Evolutionary conservation across 164 flowering plant species (phyloP).

Genomic region (Amborella trichopoda): DNA sequence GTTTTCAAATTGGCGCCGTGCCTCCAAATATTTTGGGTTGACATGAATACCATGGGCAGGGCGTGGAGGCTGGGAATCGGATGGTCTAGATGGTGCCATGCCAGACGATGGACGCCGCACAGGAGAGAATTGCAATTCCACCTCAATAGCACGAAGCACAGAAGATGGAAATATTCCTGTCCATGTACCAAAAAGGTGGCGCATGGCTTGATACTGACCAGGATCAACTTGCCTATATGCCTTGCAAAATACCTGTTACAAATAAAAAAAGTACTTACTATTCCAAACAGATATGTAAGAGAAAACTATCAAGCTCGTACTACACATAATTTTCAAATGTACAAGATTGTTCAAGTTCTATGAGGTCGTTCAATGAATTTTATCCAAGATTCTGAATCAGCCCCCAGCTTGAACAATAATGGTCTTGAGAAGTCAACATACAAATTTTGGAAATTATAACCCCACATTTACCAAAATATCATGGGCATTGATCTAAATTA

Average conservation of each 20-base stretch:
- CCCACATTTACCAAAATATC: no score
- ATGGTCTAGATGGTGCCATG: slow-evolving; percentile 26
- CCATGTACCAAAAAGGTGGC: slow-evolving; percentile 95
- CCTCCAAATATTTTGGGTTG: slow-evolving; percentile 81
- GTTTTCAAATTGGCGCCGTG: slow-evolving; percentile 46
- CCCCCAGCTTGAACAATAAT: no score
- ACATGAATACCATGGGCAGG: slow-evolving; percentile 93
- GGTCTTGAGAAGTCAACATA: no score
- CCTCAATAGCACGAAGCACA: slow-evolving; percentile 52
- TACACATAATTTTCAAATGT: no score
- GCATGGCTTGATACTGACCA: slow-evolving; percentile 47
- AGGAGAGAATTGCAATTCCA: slow-evolving; percentile 43
- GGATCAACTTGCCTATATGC: slow-evolving; percentile 79
- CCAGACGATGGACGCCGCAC: slow-evolving; percentile 33
- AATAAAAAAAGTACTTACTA: slow-evolving; percentile 6
- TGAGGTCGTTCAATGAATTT: no score
- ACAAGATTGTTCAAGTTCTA: no score
- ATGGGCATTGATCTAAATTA: no score
- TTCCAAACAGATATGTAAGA: no score
- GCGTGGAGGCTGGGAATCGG: slow-evolving; percentile 60
- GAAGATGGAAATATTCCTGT: slow-evolving; percentile 64
- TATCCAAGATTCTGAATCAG: no score
- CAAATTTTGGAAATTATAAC: no score
- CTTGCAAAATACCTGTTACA: slow-evolving; percentile 69
- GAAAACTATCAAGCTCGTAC: no score